These are phyloP conservation scores for Talaromyces rugulosus DNA, from an alignment of 2,329 filamentous ascomycete genomes.

Conservation along the genomic window DNA sequence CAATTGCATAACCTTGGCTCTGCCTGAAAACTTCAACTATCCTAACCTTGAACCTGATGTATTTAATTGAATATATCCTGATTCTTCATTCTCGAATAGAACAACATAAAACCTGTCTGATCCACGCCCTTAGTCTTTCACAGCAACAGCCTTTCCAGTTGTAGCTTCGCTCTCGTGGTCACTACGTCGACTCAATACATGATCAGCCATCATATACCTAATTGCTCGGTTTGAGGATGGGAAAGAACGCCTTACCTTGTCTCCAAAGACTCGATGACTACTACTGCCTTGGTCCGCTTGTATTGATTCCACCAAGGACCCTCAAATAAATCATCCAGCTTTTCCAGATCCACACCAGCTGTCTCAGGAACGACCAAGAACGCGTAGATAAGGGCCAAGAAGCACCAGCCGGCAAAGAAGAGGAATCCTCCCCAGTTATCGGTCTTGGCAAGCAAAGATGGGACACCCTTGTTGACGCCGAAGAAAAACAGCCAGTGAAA, in stretches of 20 bases:
- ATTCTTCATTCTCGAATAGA: not conserved
- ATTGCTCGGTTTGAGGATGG: not conserved
- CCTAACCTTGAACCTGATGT: not conserved
- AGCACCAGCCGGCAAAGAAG: conserved; percentile 40
- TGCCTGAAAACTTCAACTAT: not conserved
- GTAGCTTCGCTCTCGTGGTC: conserved; percentile 1
- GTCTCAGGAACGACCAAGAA: conserved; percentile 40
- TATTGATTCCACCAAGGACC: conserved; percentile 6
- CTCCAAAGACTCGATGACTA: conserved; percentile 2
- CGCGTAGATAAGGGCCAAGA: conserved; percentile 34
- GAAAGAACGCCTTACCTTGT: not conserved
- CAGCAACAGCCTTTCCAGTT: not conserved
- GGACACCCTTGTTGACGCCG: conserved; percentile 31
- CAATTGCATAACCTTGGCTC: too few relatives aligned
- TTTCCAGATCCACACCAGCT: conserved; percentile 8
- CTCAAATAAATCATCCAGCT: conserved; percentile 6
- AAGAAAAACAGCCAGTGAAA: conserved; percentile 45
- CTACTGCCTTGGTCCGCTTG: not conserved
- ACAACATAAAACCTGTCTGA: too few relatives aligned
- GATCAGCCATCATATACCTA: not conserved
- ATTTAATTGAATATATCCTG: too few relatives aligned
- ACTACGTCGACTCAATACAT: not conserved
- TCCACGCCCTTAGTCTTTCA: not conserved
- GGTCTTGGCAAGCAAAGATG: conserved; percentile 30
- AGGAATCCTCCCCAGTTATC: conserved; percentile 44